Percentiles rank a stretch among this genome's conserved stretches.
Conservation (phyloP, 192 early-diverging fungal genomes). For the Coemansia sp. region DNA sequence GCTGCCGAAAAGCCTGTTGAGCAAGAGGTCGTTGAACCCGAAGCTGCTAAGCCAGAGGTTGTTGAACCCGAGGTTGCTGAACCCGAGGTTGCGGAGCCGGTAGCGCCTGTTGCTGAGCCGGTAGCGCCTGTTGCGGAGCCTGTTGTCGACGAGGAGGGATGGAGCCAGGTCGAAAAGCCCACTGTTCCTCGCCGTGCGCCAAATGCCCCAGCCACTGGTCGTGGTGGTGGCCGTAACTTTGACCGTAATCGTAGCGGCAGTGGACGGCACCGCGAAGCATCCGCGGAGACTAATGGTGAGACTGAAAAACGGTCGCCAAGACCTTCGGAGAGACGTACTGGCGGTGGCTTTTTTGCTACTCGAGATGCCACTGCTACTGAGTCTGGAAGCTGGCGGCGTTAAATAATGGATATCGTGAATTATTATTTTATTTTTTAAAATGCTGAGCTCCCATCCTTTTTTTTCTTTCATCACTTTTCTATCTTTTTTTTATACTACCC, state of each 20-base stretch:
- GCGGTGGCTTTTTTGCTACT: conserved; percentile 17
- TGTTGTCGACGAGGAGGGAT: conserved; percentile 24
- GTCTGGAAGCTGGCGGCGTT: conserved; percentile 38
- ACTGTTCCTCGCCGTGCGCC: neutral
- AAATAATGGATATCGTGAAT: neutral
- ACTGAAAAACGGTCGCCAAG: conserved; percentile 18
- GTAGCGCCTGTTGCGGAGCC: neutral
- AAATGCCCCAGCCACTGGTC: neutral
- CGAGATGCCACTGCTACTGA: conserved; percentile 23
- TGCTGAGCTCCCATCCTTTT: neutral
- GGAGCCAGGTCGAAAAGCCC: conserved; percentile 44
- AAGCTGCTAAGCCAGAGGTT: conserved; percentile 2
- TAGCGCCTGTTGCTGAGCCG: neutral
- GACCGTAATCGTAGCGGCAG: conserved; percentile 6
- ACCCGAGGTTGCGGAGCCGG: neutral
- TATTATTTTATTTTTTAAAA: no score
- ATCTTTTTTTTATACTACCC: neutral
- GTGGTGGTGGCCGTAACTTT: neutral
- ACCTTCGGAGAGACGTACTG: conserved; percentile 18
- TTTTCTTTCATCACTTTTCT: neutral
- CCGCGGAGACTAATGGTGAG: neutral
- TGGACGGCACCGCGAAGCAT: neutral
- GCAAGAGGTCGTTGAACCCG: neutral
- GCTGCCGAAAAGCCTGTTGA: conserved; percentile 1
- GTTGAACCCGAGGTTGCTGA: neutral